Conservation (phyloP, 805 yeast species). For the Ogataea pignaliae region DNA sequence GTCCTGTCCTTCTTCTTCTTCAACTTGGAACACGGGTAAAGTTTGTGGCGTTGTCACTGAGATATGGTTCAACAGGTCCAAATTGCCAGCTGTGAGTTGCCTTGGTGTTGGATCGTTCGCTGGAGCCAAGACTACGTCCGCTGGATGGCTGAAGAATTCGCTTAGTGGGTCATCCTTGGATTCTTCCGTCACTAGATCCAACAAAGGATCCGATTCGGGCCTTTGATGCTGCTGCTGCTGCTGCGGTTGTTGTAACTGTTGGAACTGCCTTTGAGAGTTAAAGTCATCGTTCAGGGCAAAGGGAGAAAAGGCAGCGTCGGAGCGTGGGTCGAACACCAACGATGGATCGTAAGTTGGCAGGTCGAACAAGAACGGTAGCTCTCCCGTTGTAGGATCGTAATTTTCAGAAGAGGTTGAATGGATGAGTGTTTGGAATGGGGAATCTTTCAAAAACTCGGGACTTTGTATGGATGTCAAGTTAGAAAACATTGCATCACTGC, state of each 20-base stretch:
- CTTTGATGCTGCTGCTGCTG: neutral
- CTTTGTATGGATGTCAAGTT: no score
- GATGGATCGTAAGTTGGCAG: slow-evolving; percentile 48
- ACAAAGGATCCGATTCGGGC: slow-evolving; percentile 11
- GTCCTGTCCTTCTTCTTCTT: slow-evolving; percentile 21
- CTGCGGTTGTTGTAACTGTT: slow-evolving; percentile 10
- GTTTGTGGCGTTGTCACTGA: slow-evolving; percentile 7
- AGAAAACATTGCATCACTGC: no score
- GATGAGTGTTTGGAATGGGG: slow-evolving; percentile 20
- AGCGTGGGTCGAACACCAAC: slow-evolving; percentile 38
- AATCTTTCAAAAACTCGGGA: slow-evolving; percentile 1
- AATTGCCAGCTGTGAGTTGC: slow-evolving; percentile 18
- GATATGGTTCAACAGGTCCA: slow-evolving; percentile 15
- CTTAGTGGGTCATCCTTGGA: slow-evolving; percentile 53
- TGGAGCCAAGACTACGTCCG: no score
- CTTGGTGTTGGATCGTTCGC: neutral
- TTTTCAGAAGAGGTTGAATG: slow-evolving; percentile 2
- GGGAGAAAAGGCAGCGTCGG: slow-evolving; percentile 14
- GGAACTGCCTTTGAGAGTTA: slow-evolving; percentile 3
- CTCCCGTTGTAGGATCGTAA: slow-evolving; percentile 19
- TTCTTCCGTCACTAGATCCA: slow-evolving; percentile 48
- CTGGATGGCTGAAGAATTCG: slow-evolving; percentile 5
- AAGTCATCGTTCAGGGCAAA: slow-evolving; percentile 4
- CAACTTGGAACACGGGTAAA: slow-evolving; percentile 23
- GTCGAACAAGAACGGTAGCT: slow-evolving; percentile 44